Conservation (phyloP, 2,329 filamentous ascomycete species). For the Ceratocystis cacaofunesta region DNA sequence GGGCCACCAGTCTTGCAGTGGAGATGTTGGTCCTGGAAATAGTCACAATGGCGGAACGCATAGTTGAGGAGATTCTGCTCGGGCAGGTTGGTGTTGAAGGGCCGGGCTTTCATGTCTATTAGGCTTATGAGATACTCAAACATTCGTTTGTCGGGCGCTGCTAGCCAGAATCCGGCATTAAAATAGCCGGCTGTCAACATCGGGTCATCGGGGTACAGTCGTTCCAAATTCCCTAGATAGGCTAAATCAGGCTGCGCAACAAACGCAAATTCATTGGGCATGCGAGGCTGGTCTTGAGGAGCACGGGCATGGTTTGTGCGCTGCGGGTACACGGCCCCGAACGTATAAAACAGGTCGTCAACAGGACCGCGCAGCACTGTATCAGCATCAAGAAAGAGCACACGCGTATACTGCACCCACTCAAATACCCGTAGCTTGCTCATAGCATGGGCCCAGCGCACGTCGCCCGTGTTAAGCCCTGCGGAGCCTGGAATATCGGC, state of each 20-base stretch:
- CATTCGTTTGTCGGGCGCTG: conserved; percentile 26
- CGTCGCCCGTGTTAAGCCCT: conserved; percentile 24
- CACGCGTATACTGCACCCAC: conserved; percentile 27
- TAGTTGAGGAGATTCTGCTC: conserved; percentile 33
- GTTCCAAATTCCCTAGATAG: conserved; percentile 22
- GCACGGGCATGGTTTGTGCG: conserved; percentile 16
- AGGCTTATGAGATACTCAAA: conserved; percentile 26
- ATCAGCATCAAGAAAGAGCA: conserved; percentile 32
- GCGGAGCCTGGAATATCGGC: conserved; percentile 19
- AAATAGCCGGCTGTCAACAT: conserved; percentile 22
- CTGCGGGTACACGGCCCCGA: conserved; percentile 19
- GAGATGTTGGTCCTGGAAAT: conserved; percentile 10
- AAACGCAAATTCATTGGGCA: conserved; percentile 26
- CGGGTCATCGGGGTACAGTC: conserved; percentile 25
- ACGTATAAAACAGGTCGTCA: conserved; percentile 27
- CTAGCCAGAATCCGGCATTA: conserved; percentile 29
- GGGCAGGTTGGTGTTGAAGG: conserved; percentile 27
- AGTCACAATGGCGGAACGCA: conserved; percentile 24
- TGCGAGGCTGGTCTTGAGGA: conserved; percentile 22
- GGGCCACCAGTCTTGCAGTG: conserved; percentile 10
- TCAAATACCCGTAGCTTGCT: conserved; percentile 30
- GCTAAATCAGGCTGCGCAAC: conserved; percentile 24
- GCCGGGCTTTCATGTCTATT: conserved; percentile 22
- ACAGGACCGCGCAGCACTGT: conserved; percentile 25
- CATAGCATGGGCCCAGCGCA: conserved; percentile 30